These are phyloP conservation scores for Dalbergia cultrata DNA, from an alignment of 306 rosid species.

Conservation along the genomic window DNA sequence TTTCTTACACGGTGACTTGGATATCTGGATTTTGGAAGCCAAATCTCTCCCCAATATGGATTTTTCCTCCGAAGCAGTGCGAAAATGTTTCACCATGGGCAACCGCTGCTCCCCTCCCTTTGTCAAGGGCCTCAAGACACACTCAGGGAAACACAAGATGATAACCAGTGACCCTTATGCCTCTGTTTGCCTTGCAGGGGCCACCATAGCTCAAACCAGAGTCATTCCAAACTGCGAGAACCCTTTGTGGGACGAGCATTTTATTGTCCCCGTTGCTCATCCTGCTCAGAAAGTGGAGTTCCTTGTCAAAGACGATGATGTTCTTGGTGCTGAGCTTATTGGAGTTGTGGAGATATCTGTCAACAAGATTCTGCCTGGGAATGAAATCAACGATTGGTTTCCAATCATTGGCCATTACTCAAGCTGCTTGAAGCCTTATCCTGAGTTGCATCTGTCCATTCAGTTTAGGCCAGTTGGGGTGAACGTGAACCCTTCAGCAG, in stretches of 20 bases:
- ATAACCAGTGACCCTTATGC: slow-evolving; percentile 83
- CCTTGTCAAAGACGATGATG: slow-evolving; percentile 72
- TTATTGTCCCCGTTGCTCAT: slow-evolving; percentile 75
- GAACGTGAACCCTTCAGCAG: slow-evolving; percentile 16
- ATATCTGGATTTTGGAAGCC: slow-evolving; percentile 73
- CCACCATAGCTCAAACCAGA: slow-evolving; percentile 75
- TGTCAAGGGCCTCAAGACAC: slow-evolving; percentile 48
- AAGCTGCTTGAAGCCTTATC: slow-evolving; percentile 63
- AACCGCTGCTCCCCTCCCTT: slow-evolving; percentile 60
- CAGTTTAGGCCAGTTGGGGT: slow-evolving; percentile 55
- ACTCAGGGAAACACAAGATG: slow-evolving; percentile 51
- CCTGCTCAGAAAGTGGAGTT: slow-evolving; percentile 65
- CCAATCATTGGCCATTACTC: slow-evolving; percentile 61
- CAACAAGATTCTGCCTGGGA: slow-evolving; percentile 58
- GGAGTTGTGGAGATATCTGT: slow-evolving; percentile 69
- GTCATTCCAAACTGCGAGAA: slow-evolving; percentile 68
- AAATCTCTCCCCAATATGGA: slow-evolving; percentile 83
- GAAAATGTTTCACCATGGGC: slow-evolving; percentile 67
- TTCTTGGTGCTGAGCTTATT: slow-evolving; percentile 79
- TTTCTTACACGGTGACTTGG: slow-evolving; percentile 74
- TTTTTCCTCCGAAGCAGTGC: slow-evolving; percentile 60
- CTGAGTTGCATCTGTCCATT: slow-evolving; percentile 72
- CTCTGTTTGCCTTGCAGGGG: slow-evolving; percentile 70
- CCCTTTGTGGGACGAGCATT: slow-evolving; percentile 78
- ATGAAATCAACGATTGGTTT: slow-evolving; percentile 66